Evolutionary conservation across 2,329 filamentous ascomycete species (phyloP).

Genomic region (Talaromyces sp.): DNA sequence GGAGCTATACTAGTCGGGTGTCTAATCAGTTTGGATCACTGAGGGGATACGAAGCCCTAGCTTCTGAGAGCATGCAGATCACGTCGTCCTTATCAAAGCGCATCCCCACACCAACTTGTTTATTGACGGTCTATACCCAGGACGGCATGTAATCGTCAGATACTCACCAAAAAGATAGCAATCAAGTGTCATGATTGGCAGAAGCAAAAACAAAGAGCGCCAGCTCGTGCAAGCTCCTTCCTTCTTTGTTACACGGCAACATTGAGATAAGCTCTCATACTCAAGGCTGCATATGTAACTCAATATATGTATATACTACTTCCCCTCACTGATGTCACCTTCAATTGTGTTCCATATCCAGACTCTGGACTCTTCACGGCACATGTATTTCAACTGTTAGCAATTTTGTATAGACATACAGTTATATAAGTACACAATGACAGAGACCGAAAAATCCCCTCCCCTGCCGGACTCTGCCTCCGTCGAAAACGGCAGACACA

Average conservation of each 20-base stretch:
- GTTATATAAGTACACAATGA: neutral
- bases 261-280: neutral
- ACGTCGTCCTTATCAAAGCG: neutral
- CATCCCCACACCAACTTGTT: neutral
- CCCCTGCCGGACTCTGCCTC: neutral
- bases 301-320: too few species aligned
- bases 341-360: neutral
- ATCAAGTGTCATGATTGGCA: neutral
- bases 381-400: neutral
- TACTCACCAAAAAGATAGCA: neutral
- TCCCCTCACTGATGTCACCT: neutral
- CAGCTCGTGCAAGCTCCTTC: neutral
- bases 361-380: neutral
- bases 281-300: too few species aligned
- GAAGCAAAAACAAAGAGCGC: neutral
- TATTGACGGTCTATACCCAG: neutral
- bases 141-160: neutral
- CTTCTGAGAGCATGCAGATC: neutral
- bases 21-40: neutral
- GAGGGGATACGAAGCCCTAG: neutral
- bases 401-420: neutral
- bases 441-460: slow-evolving; percentile 16
- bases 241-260: neutral
- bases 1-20: too few species aligned
- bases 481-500: slow-evolving; percentile 12